Evolutionary conservation across 2,329 filamentous ascomycete genomes (phyloP).

Genomic region (Byssothecium circinans): DNA sequence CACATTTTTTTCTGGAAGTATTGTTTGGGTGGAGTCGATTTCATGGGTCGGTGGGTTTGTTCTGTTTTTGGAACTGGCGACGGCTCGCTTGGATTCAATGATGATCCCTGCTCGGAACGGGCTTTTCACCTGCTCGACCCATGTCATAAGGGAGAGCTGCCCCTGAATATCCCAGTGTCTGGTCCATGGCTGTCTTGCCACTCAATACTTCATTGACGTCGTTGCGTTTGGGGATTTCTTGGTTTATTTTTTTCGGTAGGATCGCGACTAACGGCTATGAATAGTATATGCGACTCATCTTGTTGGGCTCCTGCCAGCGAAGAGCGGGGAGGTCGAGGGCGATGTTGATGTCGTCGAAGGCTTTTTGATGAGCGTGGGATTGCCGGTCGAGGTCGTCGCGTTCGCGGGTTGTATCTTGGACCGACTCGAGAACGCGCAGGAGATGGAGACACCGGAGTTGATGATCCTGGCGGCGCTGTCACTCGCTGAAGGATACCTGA

Average conservation of each 20-base stretch:
- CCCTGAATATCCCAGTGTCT: slow-evolving; percentile 10
- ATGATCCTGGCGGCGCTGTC: slow-evolving; percentile 41
- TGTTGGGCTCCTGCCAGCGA: slow-evolving; percentile 40
- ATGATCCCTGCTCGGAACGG: slow-evolving; percentile 6
- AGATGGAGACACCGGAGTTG: slow-evolving; percentile 26
- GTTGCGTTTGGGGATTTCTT: no score
- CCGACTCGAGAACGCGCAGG: not conserved
- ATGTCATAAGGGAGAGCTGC: slow-evolving; percentile 4
- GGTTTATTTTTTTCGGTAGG: no score
- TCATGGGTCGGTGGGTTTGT: not conserved
- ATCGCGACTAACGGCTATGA: slow-evolving; percentile 22
- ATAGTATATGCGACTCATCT: slow-evolving; percentile 41
- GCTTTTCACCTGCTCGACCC: not conserved
- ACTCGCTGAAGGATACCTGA: slow-evolving; percentile 39
- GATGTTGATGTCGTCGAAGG: slow-evolving; percentile 27
- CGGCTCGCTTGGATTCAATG: not conserved
- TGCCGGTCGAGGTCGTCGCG: slow-evolving; percentile 40
- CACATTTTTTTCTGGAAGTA: not conserved
- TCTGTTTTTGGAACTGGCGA: no score
- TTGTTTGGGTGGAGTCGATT: not conserved
- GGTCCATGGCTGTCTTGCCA: no score
- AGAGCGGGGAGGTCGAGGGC: slow-evolving; percentile 31
- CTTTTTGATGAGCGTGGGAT: slow-evolving; percentile 34
- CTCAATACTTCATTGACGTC: no score
- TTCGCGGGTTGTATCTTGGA: slow-evolving; percentile 45